These are phyloP conservation scores for Cryptococcus sp. DNA, from an alignment of 1,284 basidiomycete genomes.

Conservation along the genomic window DNA sequence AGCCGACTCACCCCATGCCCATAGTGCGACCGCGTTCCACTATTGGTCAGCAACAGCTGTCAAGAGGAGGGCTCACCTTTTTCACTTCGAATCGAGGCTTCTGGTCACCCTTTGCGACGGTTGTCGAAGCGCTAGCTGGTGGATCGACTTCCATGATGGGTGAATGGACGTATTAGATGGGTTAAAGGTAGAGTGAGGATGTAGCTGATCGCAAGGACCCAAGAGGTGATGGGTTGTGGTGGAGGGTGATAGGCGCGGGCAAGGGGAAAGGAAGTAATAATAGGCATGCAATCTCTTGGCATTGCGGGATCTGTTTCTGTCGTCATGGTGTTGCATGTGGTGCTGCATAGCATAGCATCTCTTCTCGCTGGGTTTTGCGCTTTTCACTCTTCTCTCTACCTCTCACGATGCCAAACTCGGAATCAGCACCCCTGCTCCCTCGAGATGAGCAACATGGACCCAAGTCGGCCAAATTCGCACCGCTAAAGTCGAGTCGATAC, in stretches of 20 bases:
- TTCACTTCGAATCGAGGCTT: slow-evolving; percentile 85
- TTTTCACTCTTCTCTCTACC: too few species aligned
- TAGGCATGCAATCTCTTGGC: too few species aligned
- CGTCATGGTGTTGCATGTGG: too few species aligned
- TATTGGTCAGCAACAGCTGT: slow-evolving; percentile 44
- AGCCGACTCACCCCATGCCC: slow-evolving; percentile 79
- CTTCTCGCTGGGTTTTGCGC: too few species aligned
- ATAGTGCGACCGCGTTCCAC: slow-evolving; percentile 95
- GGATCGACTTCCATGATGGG: slow-evolving; percentile 72
- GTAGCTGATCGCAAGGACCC: too few species aligned
- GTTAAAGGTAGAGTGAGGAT: too few species aligned
- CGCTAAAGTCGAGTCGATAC: slow-evolving; percentile 56
- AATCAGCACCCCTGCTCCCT: slow-evolving; percentile 17
- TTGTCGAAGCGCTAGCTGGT: slow-evolving; percentile 42
- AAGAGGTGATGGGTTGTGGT: too few species aligned
- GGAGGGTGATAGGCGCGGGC: too few species aligned
- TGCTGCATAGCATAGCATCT: too few species aligned
- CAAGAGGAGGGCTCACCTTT: slow-evolving; percentile 58
- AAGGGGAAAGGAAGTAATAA: too few species aligned
- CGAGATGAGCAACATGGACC: neutral
- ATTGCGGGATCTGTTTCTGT: too few species aligned
- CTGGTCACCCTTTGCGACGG: slow-evolving; percentile 50
- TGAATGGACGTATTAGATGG: neutral
- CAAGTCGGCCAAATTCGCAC: slow-evolving; percentile 22
- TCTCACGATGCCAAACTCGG: slow-evolving; percentile 22